Evolutionary conservation across 2,329 filamentous ascomycete species (phyloP), one percentile per base, ranked within the genome.

Genomic region (Alternaria novae-zelandiae): DNA sequence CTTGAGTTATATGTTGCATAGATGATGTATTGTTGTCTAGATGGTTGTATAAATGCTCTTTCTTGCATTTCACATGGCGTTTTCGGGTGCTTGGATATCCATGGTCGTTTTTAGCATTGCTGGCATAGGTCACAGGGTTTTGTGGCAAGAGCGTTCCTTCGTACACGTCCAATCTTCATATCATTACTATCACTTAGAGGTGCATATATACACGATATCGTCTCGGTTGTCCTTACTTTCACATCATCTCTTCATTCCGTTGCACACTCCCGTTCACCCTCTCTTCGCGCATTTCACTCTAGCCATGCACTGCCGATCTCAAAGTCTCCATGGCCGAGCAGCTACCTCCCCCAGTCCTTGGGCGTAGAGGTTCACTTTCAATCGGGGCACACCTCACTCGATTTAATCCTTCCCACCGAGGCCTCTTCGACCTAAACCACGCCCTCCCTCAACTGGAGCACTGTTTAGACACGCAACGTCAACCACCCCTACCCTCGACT

Each of bases 1-100:
- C 59, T 64, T 79, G 59, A 59, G 70, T 10, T 79, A 79, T 45
- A 79, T 80, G 78, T 55, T 80, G 30, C 44, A 46, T 28, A 57
- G 41, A 55, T 20, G 15, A 4, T 11, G 23, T 26, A 13, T 49
- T 9, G 9, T 46, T 23, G 7, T 28, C 6, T 12, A 15, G 41
- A 28, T 15, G 28, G 13, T 23, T 45, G 12, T 15, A 30, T 56
- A 15, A 7, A 9, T 50, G 47, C 15, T 23, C 4, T 47, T 15
- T n/a, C n/a, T 20, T 62, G 49, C 54, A 65, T 62, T 3, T 21
- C 20, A 5, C 2, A 13, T 8, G 62, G 62, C 28, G 32, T 61
- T 57, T 41, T 41, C 13, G 9, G 36, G 26, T 54, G 23, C 36
- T 41, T 46, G 36, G 15, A 46, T 46, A 45, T 50, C 17, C 25